Base-by-base conservation (phyloP, 345 rosid species). In the Heritiera littoralis region DNA sequence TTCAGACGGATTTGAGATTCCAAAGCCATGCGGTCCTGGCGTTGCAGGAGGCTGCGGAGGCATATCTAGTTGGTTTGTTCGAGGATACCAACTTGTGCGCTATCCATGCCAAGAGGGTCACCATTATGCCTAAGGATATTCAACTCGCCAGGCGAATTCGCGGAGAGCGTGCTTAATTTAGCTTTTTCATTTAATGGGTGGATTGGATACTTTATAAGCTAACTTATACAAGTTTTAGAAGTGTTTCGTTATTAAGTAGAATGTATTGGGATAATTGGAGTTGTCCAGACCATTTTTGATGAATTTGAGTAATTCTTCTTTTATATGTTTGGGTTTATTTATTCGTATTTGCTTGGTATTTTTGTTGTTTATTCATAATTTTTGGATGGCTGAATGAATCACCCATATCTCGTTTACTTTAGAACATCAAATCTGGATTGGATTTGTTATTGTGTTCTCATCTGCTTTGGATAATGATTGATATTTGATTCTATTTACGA, bases 1-100 rank as follows among this genome's bases (percentile, higher is more conserved):
- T 7, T 61, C 35, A 68, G 93, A 90, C 91, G 63, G 94, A 92
- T 77, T 58, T 90, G 87, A 87, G 93, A 79, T 92, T 92, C 88
- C 92, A 92, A 87, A 92, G 94, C 80, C 91, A 89, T 55, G 94
- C 97, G 0, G 94, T 92, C 2, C 88, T 89, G 1, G 93, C 97
- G 0, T 89, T 90, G n/a, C 94, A 92, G 78, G 96, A 92, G 82
- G 96, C 92, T 10, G 96, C 89, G 0, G 96, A 92, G 80, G 94
- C 96, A 0, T 92, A 89, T 32, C 68, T 92, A 0, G 96, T 92
- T 15, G 94, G 92, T 67, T 84, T 92, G 79, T 92, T 92, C 13
- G 94, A 89, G 78, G 94, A 90, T 73, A 90, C 94, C 2, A 90
- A 90, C 59, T 76, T 89, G 14, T 88, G 94, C 12, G 91, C 94